Base-by-base conservation (phyloP, 192 early-diverging fungal species). In the Coemansia interrupta region DNA sequence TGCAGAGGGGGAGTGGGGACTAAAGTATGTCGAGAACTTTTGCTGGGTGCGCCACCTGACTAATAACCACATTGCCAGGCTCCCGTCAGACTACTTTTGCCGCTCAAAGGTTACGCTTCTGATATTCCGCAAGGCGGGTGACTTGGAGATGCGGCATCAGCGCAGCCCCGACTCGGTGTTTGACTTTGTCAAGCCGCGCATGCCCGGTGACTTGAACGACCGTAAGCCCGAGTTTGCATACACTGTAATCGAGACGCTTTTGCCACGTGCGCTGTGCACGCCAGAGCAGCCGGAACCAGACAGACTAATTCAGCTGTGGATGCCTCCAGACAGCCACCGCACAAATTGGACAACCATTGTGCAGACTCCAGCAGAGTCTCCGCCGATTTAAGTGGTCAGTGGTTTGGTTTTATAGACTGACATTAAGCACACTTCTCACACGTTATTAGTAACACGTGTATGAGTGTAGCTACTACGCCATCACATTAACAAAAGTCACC, bases 11-110 rank as follows among this genome's bases (percentile, higher is more conserved):
- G 68, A 54, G 30, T 95, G 95, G 92, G 85, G 86, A 2, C 90
- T 94, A 80, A 89, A 90, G 45, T 97, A 97, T 64, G 91, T 96
- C 0, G 95, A 95, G 65, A 97, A 96, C 80, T 94, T 97, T 80
- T 91, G 89, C 68, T 97, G 95, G 94, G 90, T 96, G 64, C 93
- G 93, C 56, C 81, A 87, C 48, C 73, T 84, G 47, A 66, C 84
- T 38, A 91, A 93, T 70, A 95, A 97, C 70, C 81, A 83, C 45
- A 91, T 97, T 61, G 85, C 80, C 12, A 60, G 76, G 19, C 72
- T 85, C 26, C 72, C 83, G 20, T 89, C 84, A 23, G 73, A 63
- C 20, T 95, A 91, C 65, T 95, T 97, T 59, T 82, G 86, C 60
- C 91, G 90, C 72, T 89, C 86, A 29, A 97, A 97, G 56, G 80